Base-by-base conservation (phyloP, 192 early-diverging fungal species). In the Rhizophagus clarus region DNA sequence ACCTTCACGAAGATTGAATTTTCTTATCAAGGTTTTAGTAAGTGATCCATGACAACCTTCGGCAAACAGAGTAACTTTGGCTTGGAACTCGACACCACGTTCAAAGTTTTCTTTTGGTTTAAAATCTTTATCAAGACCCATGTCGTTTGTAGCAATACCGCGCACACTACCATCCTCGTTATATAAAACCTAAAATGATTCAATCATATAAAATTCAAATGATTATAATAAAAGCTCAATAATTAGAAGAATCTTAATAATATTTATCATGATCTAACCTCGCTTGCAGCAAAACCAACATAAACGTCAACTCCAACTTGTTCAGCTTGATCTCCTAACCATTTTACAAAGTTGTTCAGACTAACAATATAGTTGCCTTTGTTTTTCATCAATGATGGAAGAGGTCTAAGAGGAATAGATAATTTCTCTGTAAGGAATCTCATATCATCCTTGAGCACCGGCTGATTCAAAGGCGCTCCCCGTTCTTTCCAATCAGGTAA, bases 21-120 rank as follows among this genome's bases (percentile, higher is more conserved):
- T 94, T 79, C 89, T 85, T 82, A 95, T 91, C 75, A 98, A 83
- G 71, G 94, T 89, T 87, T 99, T 99, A 63, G 96, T 94, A 42
- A 99, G 88, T 60, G 93, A 95, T 17, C 98, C 97, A 81, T 99
- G 98, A 85, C 98, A 99, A 31, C 98, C 98, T 83, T 99, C 98
- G 34, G 95, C 98, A 87, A 99, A 96, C 42, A 98, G 83, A 28
- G 97, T 98, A 31, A 98, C 91, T 83, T 96, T 96, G 67, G 96
- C 96, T 49, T 92, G 94, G 74, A 99, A 90, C 84, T 94, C 95
- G 92, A 99, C 98, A 14, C 98, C 98, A 12, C 94, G 93, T 78
- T 97, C 96, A 84, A 95, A 99, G 47, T 85, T 92, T 37, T 96
- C 93, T 88, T 96, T 97, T 68, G 95, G 97, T 81, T 86, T 83